Conservation (phyloP, 2,329 filamentous ascomycete species). For the Colletotrichum sansevieriae region DNA sequence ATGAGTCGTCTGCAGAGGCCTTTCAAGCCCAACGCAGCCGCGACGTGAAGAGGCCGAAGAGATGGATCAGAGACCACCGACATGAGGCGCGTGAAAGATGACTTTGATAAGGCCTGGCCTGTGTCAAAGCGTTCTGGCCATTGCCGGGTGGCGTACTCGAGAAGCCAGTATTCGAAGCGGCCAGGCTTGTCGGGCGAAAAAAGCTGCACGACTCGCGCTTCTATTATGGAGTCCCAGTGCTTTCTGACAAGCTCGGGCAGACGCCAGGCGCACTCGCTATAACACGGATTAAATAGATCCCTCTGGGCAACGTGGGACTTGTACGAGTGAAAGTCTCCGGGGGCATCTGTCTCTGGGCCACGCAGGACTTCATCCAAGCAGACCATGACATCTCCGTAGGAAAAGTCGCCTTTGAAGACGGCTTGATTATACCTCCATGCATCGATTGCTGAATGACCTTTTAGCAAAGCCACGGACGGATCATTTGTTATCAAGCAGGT, state of each 20-base stretch:
- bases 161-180: constrained; percentile 53
- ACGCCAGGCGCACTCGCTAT: constrained; percentile 12
- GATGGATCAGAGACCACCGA: constrained; percentile 47
- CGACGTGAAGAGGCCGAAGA: constrained; percentile 51
- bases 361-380: constrained; percentile 12
- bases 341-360: background rate
- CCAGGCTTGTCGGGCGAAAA: constrained; percentile 46
- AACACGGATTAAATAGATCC: constrained; percentile 10
- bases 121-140: constrained; percentile 46
- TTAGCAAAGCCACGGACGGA: too few species aligned
- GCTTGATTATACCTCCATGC: background rate
- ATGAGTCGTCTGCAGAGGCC: constrained; percentile 46
- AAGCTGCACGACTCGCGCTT: constrained; percentile 46
- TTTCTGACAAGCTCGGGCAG: constrained; percentile 47
- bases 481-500: background rate
- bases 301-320: constrained; percentile 2
- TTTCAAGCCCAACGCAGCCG: constrained; percentile 50
- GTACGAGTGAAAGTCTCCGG: constrained; percentile 4
- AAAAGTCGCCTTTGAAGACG: background rate
- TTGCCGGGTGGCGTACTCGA: constrained; percentile 51
- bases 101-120: constrained; percentile 42
- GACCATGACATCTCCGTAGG: background rate
- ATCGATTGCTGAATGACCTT: background rate
- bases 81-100: constrained; percentile 48
- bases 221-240: constrained; percentile 46